A percentile compares a stretch with the other conserved stretches of the same genome.
Evolutionary conservation across 2,329 filamentous ascomycete species (phyloP).

Genomic region (Talaromyces sp.): DNA sequence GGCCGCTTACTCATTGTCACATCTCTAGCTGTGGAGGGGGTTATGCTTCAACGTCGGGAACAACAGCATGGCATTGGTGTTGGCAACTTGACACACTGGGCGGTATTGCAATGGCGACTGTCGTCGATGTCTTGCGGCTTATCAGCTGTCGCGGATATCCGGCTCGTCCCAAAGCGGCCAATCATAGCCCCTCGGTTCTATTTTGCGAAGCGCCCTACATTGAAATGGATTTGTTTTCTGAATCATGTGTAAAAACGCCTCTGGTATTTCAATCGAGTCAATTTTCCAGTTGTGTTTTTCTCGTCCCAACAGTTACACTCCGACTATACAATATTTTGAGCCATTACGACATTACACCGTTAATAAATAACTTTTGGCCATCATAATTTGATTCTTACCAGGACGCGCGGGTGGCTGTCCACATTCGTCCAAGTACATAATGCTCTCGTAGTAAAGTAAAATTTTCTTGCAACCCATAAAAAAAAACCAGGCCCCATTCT

Average conservation of each 20-base stretch:
- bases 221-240: not conserved
- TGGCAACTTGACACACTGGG: slow-evolving; percentile 5
- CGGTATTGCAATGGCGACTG: not conserved
- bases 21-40: not conserved
- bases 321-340: not conserved
- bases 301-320: not conserved
- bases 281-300: not conserved
- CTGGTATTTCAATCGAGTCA: no score
- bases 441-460: slow-evolving; percentile 35
- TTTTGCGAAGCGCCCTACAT: not conserved
- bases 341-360: not conserved
- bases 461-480: slow-evolving; percentile 33
- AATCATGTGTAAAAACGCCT: not conserved
- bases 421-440: slow-evolving; percentile 38
- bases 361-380: slow-evolving; percentile 22
- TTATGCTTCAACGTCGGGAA: not conserved
- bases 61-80: slow-evolving; percentile 14
- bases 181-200: not conserved
- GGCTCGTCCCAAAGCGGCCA: not conserved
- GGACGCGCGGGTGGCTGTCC: slow-evolving; percentile 33
- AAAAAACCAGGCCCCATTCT: slow-evolving; percentile 53
- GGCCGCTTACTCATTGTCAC: slow-evolving; percentile 13
- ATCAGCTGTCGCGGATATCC: not conserved
- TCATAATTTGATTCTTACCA: slow-evolving; percentile 28
- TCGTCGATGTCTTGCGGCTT: not conserved